Percentiles rank a stretch among this genome's conserved stretches.
Conservation (phyloP, 2,329 filamentous ascomycete species). For the Davidsoniella neocaledoniae region DNA sequence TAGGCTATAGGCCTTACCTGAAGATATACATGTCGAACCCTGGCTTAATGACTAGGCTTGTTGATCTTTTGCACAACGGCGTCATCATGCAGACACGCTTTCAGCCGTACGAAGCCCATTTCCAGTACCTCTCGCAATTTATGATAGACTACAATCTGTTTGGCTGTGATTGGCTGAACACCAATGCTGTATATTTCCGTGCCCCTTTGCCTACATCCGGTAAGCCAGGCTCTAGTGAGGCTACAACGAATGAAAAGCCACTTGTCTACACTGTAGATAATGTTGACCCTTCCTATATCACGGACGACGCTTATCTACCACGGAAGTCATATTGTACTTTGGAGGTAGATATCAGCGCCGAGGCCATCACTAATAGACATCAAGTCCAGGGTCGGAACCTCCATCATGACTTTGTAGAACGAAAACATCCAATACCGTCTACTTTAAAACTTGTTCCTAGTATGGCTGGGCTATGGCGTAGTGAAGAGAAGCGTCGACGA, state of each 20-base stretch:
- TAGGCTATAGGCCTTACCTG: conserved; percentile 78
- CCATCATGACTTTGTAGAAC: conserved; percentile 77
- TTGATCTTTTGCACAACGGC: conserved; percentile 76
- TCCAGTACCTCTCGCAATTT: conserved; percentile 87
- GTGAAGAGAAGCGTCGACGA: conserved; percentile 68
- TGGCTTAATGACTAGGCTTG: conserved; percentile 66
- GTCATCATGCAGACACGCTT: conserved; percentile 69
- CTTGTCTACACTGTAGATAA: conserved; percentile 34
- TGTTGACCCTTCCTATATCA: conserved; percentile 13
- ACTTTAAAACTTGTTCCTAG: conserved; percentile 79
- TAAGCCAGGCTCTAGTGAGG: conserved; percentile 39
- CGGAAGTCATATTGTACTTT: conserved; percentile 75
- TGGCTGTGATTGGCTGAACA: conserved; percentile 54
- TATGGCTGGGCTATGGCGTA: conserved; percentile 84
- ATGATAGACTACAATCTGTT: conserved; percentile 98
- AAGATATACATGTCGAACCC: conserved; percentile 94
- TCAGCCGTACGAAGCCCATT: conserved; percentile 85
- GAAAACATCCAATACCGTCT: conserved; percentile 40
- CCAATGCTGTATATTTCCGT: conserved; percentile 55
- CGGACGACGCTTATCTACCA: conserved; percentile 51
- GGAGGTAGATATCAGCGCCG: conserved; percentile 77
- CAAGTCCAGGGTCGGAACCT: conserved; percentile 60
- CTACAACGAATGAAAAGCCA: conserved; percentile 67
- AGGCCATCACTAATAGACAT: conserved; percentile 70
- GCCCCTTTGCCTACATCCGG: conserved; percentile 54